phyloP scores from a whole-genome alignment of 2,329 filamentous ascomycete genomes.

The Cylindrodendrum hubeiense region DNA sequence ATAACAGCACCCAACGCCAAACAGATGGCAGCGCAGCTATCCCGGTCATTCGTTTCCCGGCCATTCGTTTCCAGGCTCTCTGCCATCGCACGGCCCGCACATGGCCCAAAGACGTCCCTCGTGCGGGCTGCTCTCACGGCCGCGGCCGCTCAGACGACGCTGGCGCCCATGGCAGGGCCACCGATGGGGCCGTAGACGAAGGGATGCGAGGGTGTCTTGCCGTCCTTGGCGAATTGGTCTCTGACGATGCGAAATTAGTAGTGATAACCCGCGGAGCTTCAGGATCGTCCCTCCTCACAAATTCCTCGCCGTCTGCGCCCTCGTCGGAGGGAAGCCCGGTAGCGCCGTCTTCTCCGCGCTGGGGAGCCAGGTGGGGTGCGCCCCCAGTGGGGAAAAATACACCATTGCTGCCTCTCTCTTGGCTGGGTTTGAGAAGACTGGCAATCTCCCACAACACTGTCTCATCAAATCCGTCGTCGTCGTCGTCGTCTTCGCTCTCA shows the following conservation, averaged over 20 bases:
- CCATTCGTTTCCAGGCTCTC: background rate
- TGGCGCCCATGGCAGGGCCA: conserved; percentile 39
- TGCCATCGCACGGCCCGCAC: background rate
- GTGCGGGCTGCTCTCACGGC: too few relatives aligned
- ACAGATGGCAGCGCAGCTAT: background rate
- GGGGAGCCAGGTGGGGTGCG: conserved; percentile 16
- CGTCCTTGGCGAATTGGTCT: conserved; percentile 10
- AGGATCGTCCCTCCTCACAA: conserved; percentile 29
- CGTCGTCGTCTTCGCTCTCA: conserved; percentile 49
- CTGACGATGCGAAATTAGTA: conserved; percentile 36
- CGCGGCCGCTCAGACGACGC: conserved; percentile 37
- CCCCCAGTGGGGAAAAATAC: conserved; percentile 28
- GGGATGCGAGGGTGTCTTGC: conserved; percentile 43
- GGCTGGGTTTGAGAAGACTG: conserved; percentile 65
- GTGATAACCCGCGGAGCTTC: conserved; percentile 18
- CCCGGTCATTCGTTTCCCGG: background rate
- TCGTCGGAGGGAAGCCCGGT: conserved; percentile 32
- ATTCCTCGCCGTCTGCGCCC: conserved; percentile 13
- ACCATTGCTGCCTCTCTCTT: conserved; percentile 65
- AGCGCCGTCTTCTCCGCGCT: conserved; percentile 27
- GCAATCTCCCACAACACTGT: conserved; percentile 74
- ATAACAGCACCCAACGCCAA: conserved; percentile 20
- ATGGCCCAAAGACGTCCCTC: background rate
- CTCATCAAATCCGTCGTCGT: conserved; percentile 70
- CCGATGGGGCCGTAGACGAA: conserved; percentile 44